A percentile compares a stretch with the other conserved stretches of the same genome.
These are phyloP conservation scores for Ophiostoma sp. DNA, from an alignment of 2,329 filamentous ascomycete genomes.

Conservation along the genomic window DNA sequence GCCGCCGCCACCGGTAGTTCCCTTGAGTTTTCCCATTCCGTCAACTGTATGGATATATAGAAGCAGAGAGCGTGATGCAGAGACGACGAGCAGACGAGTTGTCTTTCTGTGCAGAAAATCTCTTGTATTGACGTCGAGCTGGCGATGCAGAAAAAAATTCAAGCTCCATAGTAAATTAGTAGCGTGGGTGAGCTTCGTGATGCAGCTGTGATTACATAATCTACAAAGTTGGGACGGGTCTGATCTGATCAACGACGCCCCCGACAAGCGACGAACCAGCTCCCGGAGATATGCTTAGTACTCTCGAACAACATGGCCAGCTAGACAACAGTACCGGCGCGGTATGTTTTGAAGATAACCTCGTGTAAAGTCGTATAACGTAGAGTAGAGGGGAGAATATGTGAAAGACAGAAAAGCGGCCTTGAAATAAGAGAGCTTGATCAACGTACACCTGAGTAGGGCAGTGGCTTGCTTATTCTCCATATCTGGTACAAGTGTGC, in stretches of 20 bases:
- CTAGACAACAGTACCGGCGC: background rate
- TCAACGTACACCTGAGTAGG: too few relatives aligned
- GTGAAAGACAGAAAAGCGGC: background rate
- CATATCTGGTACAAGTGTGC: background rate
- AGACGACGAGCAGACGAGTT: too few relatives aligned
- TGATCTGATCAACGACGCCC: background rate
- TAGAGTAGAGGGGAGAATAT: too few relatives aligned
- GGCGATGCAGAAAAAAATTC: background rate
- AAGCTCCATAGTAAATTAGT: conserved; percentile 1
- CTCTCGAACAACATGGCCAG: background rate
- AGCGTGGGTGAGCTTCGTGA: background rate
- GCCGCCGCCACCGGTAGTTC: background rate
- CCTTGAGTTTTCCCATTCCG: conserved; percentile 10
- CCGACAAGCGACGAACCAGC: background rate
- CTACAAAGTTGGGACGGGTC: background rate
- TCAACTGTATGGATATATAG: background rate
- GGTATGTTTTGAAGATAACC: too few relatives aligned
- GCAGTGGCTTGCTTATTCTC: too few relatives aligned
- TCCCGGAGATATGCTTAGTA: background rate
- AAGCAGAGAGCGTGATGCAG: background rate
- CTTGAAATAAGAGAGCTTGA: background rate
- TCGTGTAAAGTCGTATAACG: too few relatives aligned
- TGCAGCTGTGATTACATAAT: conserved; percentile 3
- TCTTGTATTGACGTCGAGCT: background rate
- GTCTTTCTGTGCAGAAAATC: background rate